phyloP scores from a whole-genome alignment of 306 rosid species.

The Lathyrus sativus region DNA sequence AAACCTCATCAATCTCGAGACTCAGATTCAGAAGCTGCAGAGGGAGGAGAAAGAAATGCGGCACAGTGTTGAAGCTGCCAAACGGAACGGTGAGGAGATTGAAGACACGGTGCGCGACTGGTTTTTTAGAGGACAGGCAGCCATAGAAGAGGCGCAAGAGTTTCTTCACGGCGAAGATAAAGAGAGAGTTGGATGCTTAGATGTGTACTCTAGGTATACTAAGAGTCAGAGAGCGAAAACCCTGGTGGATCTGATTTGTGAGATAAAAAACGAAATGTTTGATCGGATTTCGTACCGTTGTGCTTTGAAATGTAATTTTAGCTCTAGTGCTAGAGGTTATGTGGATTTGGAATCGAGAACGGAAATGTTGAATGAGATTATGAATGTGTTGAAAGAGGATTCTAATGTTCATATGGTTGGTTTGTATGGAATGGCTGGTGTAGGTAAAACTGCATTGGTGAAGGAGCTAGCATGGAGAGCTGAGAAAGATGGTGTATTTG shows the following conservation, averaged over 20 bases:
- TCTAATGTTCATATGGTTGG: conserved; percentile 29
- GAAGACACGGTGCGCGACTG: conserved; percentile 40
- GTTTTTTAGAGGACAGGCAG: conserved; percentile 27
- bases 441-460: conserved; percentile 42
- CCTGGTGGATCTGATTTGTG: not conserved
- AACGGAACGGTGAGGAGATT: conserved; percentile 42
- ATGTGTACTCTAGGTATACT: conserved; percentile 22
- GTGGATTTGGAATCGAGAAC: conserved; percentile 40
- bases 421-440: conserved; percentile 42
- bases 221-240: conserved; percentile 34
- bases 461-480: conserved; percentile 39
- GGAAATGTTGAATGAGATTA: conserved; percentile 12
- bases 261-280: conserved; percentile 10
- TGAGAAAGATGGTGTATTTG: conserved; percentile 31
- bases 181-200: conserved; percentile 35
- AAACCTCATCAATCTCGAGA: conserved; percentile 25
- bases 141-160: conserved; percentile 9
- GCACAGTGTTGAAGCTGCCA: conserved; percentile 43
- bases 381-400: conserved; percentile 24
- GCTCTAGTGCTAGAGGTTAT: conserved; percentile 38
- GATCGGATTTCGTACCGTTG: conserved; percentile 34
- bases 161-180: conserved; percentile 9
- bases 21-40: conserved; percentile 35
- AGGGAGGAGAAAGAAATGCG: conserved; percentile 30
- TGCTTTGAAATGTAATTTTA: conserved; percentile 31